These are phyloP conservation scores for barley (Hordeum vulgare) DNA, from an alignment of 176 grass and related monocot species.

Conservation along the genomic window MorexV3_pseudomolecules_assembly NC_058521.1:339243544-339244043, in stretches of 20 bases:
- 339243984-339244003: background rate
- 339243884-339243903: conserved; percentile 5
- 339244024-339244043: background rate
- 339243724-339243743: conserved; percentile 50
- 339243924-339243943: background rate
- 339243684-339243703: conserved; percentile 99
- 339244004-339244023: background rate
- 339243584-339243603: conserved; percentile 94
- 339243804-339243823: conserved; percentile 52
- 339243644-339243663: conserved; percentile 95
- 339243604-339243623: conserved; percentile 94
- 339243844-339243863: conserved; percentile 32
- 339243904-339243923: background rate
- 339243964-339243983: background rate
- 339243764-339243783: conserved; percentile 96
- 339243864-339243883: background rate
- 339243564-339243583: conserved; percentile 73
- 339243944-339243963: background rate
- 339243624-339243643: conserved; percentile 97
- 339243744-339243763: conserved; percentile 71
- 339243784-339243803: conserved; percentile 99
- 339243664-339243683: conserved; percentile 99
- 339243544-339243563: conserved; percentile 14
- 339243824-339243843: conserved; percentile 1
- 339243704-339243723: conserved; percentile 85